phyloP scores from a whole-genome alignment of 768 basidiomycete genomes.

The Naganishia kalamii region DNA sequence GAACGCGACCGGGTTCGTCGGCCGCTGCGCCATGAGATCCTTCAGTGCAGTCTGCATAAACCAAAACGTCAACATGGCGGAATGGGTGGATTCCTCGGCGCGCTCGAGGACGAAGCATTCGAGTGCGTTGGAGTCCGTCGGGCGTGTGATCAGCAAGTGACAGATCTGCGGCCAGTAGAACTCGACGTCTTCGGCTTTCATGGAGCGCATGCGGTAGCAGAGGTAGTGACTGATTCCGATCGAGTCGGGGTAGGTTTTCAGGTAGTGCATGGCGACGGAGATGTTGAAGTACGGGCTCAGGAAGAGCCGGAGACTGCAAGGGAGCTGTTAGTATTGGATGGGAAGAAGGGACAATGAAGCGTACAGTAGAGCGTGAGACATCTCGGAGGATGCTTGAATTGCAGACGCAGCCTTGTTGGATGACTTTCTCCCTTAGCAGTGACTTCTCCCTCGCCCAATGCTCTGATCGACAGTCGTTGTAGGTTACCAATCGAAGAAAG shows the following conservation, averaged over 20 bases:
- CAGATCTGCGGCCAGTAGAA: constrained; percentile 53
- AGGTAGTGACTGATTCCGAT: constrained; percentile 52
- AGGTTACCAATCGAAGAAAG: neutral
- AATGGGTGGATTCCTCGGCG: constrained; percentile 83
- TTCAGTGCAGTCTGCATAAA: constrained; percentile 93
- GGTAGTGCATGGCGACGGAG: constrained; percentile 82
- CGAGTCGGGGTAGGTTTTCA: constrained; percentile 50
- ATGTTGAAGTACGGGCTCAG: constrained; percentile 91
- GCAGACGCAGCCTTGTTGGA: neutral
- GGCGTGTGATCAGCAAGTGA: constrained; percentile 87
- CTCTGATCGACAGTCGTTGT: neutral
- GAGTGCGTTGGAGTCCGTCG: constrained; percentile 82
- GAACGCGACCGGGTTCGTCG: constrained; percentile 69
- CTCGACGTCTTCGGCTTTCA: constrained; percentile 50
- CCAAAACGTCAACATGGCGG: constrained; percentile 97
- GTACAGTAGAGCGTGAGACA: constrained; percentile 46
- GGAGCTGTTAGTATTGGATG: neutral
- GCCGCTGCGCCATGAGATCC: constrained; percentile 59
- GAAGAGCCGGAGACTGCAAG: constrained; percentile 64
- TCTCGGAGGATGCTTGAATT: constrained; percentile 24
- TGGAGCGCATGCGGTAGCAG: constrained; percentile 47
- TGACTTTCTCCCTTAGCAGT: no score
- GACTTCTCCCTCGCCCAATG: no score
- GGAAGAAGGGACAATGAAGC: constrained; percentile 3
- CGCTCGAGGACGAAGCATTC: constrained; percentile 88